Percentiles rank a stretch among this genome's conserved stretches.
Evolutionary conservation across 352 stramenopile genomes (phyloP).

Genomic region (Elongisporangium anandrum): DNA sequence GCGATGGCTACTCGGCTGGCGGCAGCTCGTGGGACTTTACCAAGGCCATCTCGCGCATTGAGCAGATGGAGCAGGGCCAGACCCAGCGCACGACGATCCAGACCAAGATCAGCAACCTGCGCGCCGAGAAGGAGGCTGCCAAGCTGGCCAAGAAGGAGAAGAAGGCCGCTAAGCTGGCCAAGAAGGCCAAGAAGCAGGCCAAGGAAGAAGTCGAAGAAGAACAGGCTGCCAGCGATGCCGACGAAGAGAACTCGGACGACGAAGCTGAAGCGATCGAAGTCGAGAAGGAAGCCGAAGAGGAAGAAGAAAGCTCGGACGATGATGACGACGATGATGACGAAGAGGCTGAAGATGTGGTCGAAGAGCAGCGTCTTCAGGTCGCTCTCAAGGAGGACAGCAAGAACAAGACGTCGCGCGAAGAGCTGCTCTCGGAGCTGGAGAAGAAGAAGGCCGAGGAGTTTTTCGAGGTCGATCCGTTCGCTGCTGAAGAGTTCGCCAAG

Average conservation of each 20-base stretch:
- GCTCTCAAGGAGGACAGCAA: slow-evolving; percentile 62
- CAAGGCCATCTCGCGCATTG: slow-evolving; percentile 82
- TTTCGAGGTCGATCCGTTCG: slow-evolving; percentile 78
- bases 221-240: slow-evolving; percentile 17
- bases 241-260: slow-evolving; percentile 22
- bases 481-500: slow-evolving; percentile 71
- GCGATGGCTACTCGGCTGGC: slow-evolving; percentile 34
- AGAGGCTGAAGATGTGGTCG: slow-evolving; percentile 62
- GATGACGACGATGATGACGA: slow-evolving; percentile 43
- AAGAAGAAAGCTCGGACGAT: slow-evolving; percentile 27
- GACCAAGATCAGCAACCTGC: slow-evolving; percentile 80
- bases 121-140: slow-evolving; percentile 62
- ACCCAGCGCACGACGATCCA: slow-evolving; percentile 79
- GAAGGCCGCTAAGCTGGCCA: slow-evolving; percentile 34
- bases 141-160: slow-evolving; percentile 57
- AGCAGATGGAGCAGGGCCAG: slow-evolving; percentile 38
- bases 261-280: slow-evolving; percentile 17
- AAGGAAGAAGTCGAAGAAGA: slow-evolving; percentile 18
- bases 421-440: slow-evolving; percentile 73
- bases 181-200: slow-evolving; percentile 26
- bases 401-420: slow-evolving; percentile 40
- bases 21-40: slow-evolving; percentile 87
- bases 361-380: slow-evolving; percentile 66
- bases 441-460: slow-evolving; percentile 78
- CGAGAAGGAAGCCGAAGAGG: slow-evolving; percentile 13